Evolutionary conservation across 2,329 filamentous ascomycete species (phyloP), one percentile per base, ranked within the genome.

Genomic region (Trichophyton rubrum): DNA sequence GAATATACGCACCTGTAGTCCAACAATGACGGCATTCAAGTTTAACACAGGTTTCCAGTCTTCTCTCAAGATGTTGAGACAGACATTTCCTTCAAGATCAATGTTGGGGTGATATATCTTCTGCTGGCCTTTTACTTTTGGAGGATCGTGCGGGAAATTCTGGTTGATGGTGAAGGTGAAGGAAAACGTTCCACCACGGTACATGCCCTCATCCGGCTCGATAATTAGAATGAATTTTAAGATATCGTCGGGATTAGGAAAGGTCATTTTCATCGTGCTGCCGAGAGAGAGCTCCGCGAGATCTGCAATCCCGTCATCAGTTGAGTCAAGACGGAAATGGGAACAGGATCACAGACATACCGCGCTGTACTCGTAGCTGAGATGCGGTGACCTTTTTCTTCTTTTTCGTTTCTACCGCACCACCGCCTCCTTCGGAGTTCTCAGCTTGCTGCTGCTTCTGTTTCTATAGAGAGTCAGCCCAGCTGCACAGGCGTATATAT

Each of bases 101-200:
- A 99, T 99, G 75, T 99, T 99, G 4, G 93, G 93, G 73, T 99
- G 93, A 78, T 99, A 99, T 69, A 99, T 97, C 80, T 96, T 97
- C 77, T 99, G 89, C 67, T 86, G 88, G 78, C 93, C 97, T 71
- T 89, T 93, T 68, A 99, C 93, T 77, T 97, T 97, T 20, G 93
- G 93, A 64, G 93, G 91, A 73, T 97, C 91, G 77, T 97, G 93
- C 0, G 93, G 93, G 76, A 96, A 99, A 78, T 88, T 93, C 71
- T 92, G 88, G 75, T 89, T 90, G 78, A 99, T 95, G 64, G 84
- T 83, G 75, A 99, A 97, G 65, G 83, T 87, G 75, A 99, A 99
- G 62, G 85, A 85, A 77, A 97, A 99, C 62, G 80, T 79, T 61
- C 92, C 92, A 67, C 85, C 85, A 71, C 91, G 90, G 82, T 99